Conservation (phyloP, 78 protist genomes). For the Protostelium mycophagum region DNA sequence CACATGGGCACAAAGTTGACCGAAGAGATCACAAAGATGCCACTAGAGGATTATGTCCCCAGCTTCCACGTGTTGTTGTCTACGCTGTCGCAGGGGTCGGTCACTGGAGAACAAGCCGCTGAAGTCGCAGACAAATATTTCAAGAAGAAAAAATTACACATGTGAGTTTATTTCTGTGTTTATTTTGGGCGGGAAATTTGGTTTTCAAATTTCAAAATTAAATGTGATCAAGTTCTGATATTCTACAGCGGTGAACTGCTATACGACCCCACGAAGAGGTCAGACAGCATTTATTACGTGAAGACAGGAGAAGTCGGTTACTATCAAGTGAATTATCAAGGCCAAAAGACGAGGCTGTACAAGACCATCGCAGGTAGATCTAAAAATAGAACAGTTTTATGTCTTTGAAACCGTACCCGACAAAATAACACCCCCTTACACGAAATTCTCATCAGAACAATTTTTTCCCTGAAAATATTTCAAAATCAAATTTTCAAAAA, state of each 20-base stretch:
- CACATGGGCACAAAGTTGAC: not conserved
- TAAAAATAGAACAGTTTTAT: too few relatives aligned
- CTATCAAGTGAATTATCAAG: not conserved
- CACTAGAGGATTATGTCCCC: not conserved
- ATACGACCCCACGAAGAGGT: not conserved
- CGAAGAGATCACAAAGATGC: not conserved
- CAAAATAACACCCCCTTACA: too few relatives aligned
- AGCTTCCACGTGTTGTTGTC: not conserved
- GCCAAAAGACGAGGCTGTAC: not conserved
- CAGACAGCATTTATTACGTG: not conserved
- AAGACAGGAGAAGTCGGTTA: not conserved
- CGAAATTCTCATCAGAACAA: too few relatives aligned
- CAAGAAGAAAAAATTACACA: not conserved
- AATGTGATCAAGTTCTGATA: not conserved
- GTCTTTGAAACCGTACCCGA: too few relatives aligned
- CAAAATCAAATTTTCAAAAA: too few relatives aligned
- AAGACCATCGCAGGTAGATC: not conserved
- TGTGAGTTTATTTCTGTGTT: too few relatives aligned
- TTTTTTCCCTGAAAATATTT: too few relatives aligned
- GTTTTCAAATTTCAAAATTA: not conserved
- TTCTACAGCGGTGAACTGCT: not conserved
- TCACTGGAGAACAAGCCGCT: not conserved
- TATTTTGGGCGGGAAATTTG: too few relatives aligned
- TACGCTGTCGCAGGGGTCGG: not conserved
- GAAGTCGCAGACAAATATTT: not conserved